phyloP scores from a whole-genome alignment of 345 rosid species.

The Corymbia maculata region DNA sequence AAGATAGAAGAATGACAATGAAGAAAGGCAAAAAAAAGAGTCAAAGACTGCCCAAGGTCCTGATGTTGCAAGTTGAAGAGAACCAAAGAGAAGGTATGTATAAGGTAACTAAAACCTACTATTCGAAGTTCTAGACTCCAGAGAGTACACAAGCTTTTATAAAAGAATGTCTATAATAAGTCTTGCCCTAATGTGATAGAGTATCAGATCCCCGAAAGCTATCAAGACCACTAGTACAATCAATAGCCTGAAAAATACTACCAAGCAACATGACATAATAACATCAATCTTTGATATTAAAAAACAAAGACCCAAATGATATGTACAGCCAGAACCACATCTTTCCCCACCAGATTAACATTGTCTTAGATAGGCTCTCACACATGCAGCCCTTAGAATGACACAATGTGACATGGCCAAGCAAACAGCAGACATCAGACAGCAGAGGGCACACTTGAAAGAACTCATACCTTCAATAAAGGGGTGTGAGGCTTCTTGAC shows the following conservation, averaged over 20 bases:
- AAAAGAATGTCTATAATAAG: neutral
- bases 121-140: neutral
- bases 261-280: neutral
- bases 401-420: neutral
- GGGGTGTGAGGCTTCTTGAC: conserved; percentile 68
- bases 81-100: neutral
- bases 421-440: neutral
- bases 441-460: neutral
- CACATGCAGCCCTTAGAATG: neutral
- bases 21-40: neutral
- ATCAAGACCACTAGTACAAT: neutral
- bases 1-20: neutral
- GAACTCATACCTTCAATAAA: conserved; percentile 38
- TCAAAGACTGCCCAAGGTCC: neutral
- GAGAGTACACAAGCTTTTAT: neutral
- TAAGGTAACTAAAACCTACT: neutral
- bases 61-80: neutral
- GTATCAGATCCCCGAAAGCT: neutral
- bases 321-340: neutral
- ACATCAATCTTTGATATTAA: neutral
- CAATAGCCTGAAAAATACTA: neutral
- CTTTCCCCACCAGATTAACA: neutral
- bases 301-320: neutral
- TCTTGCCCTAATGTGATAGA: neutral
- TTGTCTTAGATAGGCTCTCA: neutral